These are phyloP conservation scores for Pseudozyma hubeiensis DNA, from an alignment of 1,284 basidiomycete genomes.

Conservation along the genomic window DNA sequence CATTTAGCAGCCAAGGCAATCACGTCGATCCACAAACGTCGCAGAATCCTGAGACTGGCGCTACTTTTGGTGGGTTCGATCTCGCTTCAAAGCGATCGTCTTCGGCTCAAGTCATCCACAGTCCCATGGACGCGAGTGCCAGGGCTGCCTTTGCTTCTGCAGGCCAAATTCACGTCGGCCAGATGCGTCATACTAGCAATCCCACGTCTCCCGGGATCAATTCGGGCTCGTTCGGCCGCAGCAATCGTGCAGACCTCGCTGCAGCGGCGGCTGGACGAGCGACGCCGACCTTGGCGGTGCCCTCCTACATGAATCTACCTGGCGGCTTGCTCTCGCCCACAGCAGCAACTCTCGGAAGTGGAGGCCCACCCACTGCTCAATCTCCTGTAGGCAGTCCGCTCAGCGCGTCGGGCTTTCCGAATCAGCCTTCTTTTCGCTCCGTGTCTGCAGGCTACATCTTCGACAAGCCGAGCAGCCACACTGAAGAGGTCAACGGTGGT, in stretches of 20 bases:
- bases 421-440: conserved; percentile 20
- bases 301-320: conserved; percentile 37
- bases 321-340: conserved; percentile 52
- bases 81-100: conserved; percentile 17
- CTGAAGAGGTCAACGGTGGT: conserved; percentile 23
- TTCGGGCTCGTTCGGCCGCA: conserved; percentile 14
- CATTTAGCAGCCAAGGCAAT: conserved; percentile 42
- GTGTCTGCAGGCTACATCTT: conserved; percentile 34
- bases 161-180: not conserved
- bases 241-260: conserved; percentile 1
- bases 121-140: conserved; percentile 9
- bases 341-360: conserved; percentile 46
- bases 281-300: conserved; percentile 35
- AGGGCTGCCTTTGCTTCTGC: conserved; percentile 7
- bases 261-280: conserved; percentile 21
- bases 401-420: conserved; percentile 21
- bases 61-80: conserved; percentile 8
- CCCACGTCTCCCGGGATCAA: conserved; percentile 15
- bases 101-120: conserved; percentile 19
- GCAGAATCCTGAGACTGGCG: conserved; percentile 5
- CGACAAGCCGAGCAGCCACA: conserved; percentile 13
- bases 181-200: conserved; percentile 8
- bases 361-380: conserved; percentile 13
- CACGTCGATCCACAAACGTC: not conserved
- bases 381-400: conserved; percentile 42